A percentile compares a stretch with the other conserved stretches of the same genome.
These are phyloP conservation scores for Chrysosporium keratinophilum DNA, from an alignment of 2,329 filamentous ascomycete genomes.

Conservation along the genomic window DNA sequence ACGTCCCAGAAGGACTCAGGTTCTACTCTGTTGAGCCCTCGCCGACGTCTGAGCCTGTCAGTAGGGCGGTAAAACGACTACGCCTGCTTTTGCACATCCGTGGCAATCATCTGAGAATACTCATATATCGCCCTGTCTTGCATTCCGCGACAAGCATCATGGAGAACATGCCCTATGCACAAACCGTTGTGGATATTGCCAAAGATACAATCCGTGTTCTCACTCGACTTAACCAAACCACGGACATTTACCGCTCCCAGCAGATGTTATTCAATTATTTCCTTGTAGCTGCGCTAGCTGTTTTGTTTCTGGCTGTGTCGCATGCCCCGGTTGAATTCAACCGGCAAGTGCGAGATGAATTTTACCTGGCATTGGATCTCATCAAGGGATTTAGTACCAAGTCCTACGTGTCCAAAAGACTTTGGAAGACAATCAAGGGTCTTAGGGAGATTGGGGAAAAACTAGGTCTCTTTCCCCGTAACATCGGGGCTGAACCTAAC, in stretches of 20 bases:
- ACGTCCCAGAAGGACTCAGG: conserved; percentile 54
- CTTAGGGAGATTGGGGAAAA: conserved; percentile 55
- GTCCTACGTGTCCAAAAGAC: conserved; percentile 50
- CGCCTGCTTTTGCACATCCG: conserved; percentile 77
- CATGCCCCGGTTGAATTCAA: conserved; percentile 54
- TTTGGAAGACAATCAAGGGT: conserved; percentile 55
- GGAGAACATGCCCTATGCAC: conserved; percentile 61
- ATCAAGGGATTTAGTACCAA: conserved; percentile 52
- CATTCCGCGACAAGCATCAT: conserved; percentile 77
- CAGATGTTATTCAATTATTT: conserved; percentile 59
- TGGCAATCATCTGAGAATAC: conserved; percentile 80
- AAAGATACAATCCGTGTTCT: conserved; percentile 55
- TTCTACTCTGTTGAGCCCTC: conserved; percentile 49
- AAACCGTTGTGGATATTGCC: conserved; percentile 55
- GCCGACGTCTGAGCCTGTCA: conserved; percentile 40
- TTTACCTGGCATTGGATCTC: conserved; percentile 56
- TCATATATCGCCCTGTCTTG: conserved; percentile 77
- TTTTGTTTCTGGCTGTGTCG: conserved; percentile 54
- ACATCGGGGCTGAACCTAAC: conserved; percentile 32
- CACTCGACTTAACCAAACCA: conserved; percentile 51
- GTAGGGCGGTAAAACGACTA: conserved; percentile 60
- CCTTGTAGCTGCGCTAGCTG: conserved; percentile 52
- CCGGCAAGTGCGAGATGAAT: conserved; percentile 52
- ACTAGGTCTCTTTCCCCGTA: conserved; percentile 43
- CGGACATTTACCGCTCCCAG: conserved; percentile 53